A percentile compares a stretch with the other conserved stretches of the same genome.
phyloP scores from a whole-genome alignment of 176 grass and related monocot genomes.

The Eleusine indica region DNA sequence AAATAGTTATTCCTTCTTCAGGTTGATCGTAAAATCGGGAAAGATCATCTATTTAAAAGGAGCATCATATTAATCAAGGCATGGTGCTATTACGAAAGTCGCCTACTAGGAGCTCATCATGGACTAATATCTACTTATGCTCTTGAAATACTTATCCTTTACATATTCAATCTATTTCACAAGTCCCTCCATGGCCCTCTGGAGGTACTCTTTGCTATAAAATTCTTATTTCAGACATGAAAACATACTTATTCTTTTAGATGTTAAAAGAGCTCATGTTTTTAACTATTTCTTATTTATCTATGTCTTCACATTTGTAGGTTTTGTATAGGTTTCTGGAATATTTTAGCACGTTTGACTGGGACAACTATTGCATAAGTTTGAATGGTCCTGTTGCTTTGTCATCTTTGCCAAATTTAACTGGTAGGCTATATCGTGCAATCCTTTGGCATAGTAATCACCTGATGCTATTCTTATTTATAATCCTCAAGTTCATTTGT shows the following conservation, averaged over 20 bases:
- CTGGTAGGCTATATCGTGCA: constrained; percentile 57
- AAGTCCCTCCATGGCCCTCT: constrained; percentile 68
- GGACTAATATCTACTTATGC: constrained; percentile 96
- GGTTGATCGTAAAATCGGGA: constrained; percentile 76
- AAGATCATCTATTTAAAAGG: constrained; percentile 81
- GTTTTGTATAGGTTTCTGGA: constrained; percentile 97
- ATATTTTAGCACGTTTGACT: constrained; percentile 96
- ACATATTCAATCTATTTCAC: constrained; percentile 92
- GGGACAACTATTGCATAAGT: constrained; percentile 85
- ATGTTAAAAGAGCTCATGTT: constrained; percentile 24
- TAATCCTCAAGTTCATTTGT: constrained; percentile 27
- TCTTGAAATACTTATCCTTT: constrained; percentile 77
- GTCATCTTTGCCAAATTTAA: constrained; percentile 74
- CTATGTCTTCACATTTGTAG: constrained; percentile 51
- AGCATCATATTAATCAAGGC: constrained; percentile 91
- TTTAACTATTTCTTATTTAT: neutral
- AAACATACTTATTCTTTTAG: constrained; percentile 10
- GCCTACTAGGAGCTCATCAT: constrained; percentile 82
- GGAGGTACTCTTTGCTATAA: constrained; percentile 46
- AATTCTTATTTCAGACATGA: constrained; percentile 15
- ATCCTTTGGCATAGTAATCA: constrained; percentile 27
- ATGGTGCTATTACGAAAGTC: constrained; percentile 98
- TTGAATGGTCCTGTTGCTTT: constrained; percentile 79
- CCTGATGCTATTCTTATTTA: constrained; percentile 31
- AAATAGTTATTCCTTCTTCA: constrained; percentile 44